Evolutionary conservation across 2,329 filamentous ascomycete genomes (phyloP).

Genomic region (Penicillium sp.): DNA sequence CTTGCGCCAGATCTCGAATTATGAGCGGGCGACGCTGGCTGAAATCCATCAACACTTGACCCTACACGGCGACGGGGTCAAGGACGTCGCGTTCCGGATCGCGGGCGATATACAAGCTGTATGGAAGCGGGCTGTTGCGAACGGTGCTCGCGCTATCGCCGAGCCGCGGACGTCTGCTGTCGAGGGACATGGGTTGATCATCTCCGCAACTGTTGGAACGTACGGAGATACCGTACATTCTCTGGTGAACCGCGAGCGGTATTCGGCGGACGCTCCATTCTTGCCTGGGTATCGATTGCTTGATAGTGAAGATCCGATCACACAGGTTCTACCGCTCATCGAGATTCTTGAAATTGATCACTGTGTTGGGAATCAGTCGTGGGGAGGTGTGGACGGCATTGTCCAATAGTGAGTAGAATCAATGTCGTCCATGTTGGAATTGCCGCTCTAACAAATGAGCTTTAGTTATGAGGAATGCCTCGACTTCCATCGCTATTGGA

Average conservation of each 20-base stretch:
- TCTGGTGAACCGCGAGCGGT: conserved; percentile 61
- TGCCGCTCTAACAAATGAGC: neutral
- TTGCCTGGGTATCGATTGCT: conserved; percentile 64
- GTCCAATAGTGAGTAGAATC: conserved; percentile 44
- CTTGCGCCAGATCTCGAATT: conserved; percentile 29
- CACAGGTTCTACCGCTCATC: conserved; percentile 51
- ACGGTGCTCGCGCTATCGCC: conserved; percentile 58
- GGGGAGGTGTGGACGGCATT: conserved; percentile 63
- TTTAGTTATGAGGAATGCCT: conserved; percentile 70
- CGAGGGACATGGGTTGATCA: conserved; percentile 48
- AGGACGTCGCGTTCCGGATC: conserved; percentile 84
- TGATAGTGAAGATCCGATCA: conserved; percentile 37
- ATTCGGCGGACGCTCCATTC: conserved; percentile 56
- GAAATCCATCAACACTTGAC: conserved; percentile 73
- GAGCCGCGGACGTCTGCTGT: conserved; percentile 50
- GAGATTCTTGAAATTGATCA: conserved; percentile 71
- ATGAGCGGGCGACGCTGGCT: conserved; percentile 54
- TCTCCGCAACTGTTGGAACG: conserved; percentile 66
- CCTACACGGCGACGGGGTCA: conserved; percentile 79
- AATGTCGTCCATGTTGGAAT: conserved; percentile 14
- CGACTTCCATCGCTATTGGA: conserved; percentile 90
- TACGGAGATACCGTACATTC: conserved; percentile 89
- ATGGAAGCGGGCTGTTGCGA: conserved; percentile 59
- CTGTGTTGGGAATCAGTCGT: conserved; percentile 90
- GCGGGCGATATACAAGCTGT: conserved; percentile 64